Base-by-base conservation (phyloP, 2,329 filamentous ascomycete species). In the Fusarium protoensiforme region DNA sequence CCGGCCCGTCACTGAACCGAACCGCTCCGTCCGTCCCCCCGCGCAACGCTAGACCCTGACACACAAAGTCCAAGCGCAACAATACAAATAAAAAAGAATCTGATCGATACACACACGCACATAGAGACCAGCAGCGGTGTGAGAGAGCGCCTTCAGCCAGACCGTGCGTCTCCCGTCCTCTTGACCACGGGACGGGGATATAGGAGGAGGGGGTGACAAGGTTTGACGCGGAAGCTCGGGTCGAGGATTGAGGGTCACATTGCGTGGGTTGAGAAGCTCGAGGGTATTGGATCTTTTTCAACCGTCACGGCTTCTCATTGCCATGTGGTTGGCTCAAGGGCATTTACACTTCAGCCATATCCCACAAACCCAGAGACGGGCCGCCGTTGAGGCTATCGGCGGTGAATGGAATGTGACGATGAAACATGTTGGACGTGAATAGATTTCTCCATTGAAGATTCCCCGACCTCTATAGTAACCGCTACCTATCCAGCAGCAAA, bases 381-480 rank as follows among this genome's bases (percentile, higher is more conserved):
- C 53, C 51, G 38, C 54, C n/a, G 35, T 36, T 58, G 36, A 58
- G 24, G 33, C n/a, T 36, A 27, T 22, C 33, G 54, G 20, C 60
- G 60, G 61, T 33, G 48, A 53, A 53, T 53, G 48, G 27, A 31
- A 53, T 48, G 43, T 53, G 48, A 53, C 27, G 18, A 31, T 64
- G 27, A 53, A 31, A 29, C 48, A 31, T 31, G 24, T 27, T 29
- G 13, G 24, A 51, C 18, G 4, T 51, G 56, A 62, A 64, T 51
- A 57, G 11, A 22, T 13, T 38, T 61, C 48, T 74, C 51, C 65
- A 48, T 61, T 54, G 35, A 71, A 53, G 48, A 71, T 65, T 54
- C 63, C 27, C 48, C 61, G 51, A 43, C 43, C 31, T 74, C 71
- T 72, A 63, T 74, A 31, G 57, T 60, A 61, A 53, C 62, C 33